A percentile compares a stretch with the other conserved stretches of the same genome.
phyloP scores from a whole-genome alignment of 2,329 filamentous ascomycete genomes.

The Calcarisporium arbuscula region DNA sequence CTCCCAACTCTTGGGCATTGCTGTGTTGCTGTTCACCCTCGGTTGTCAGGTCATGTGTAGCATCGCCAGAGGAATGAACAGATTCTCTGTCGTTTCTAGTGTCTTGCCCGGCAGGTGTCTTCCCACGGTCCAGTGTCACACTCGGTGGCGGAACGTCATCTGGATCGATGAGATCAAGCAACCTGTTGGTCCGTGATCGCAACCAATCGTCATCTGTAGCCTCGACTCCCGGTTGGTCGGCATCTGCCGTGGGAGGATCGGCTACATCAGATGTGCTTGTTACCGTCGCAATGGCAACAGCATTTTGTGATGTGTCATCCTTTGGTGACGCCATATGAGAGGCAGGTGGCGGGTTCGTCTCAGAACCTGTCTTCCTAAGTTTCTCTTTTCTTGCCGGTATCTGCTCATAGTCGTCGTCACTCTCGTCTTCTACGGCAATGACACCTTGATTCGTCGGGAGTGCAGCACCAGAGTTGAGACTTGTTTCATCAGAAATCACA shows the following conservation, averaged over 20 bases:
- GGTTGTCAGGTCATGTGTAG: slow-evolving; percentile 18
- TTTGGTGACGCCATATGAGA: slow-evolving; percentile 8
- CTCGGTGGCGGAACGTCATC: slow-evolving; percentile 40
- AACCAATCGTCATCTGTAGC: slow-evolving; percentile 86
- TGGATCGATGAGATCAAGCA: slow-evolving; percentile 78
- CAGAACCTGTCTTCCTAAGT: slow-evolving; percentile 29
- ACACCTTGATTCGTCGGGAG: slow-evolving; percentile 18
- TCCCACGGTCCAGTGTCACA: slow-evolving; percentile 7
- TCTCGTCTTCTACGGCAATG: slow-evolving; percentile 48
- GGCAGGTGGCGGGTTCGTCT: too few relatives aligned
- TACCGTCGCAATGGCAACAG: slow-evolving; percentile 3
- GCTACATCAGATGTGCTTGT: slow-evolving; percentile 11
- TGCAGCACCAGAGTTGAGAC: slow-evolving; percentile 14
- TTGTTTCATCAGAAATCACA: slow-evolving; percentile 24
- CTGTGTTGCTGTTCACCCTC: slow-evolving; percentile 13
- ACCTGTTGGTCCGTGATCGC: slow-evolving; percentile 76
- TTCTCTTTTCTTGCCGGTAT: slow-evolving; percentile 49
- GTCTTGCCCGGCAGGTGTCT: slow-evolving; percentile 11
- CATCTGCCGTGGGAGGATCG: slow-evolving; percentile 16
- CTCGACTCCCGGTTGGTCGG: slow-evolving; percentile 24
- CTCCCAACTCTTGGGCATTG: slow-evolving; percentile 22
- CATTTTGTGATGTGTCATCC: slow-evolving; percentile 7
- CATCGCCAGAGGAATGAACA: slow-evolving; percentile 19
- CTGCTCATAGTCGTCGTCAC: slow-evolving; percentile 70
- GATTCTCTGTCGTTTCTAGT: slow-evolving; percentile 14